Base-by-base conservation (phyloP, 2,329 filamentous ascomycete species). In the Arthrobotrys conoides region DNA sequence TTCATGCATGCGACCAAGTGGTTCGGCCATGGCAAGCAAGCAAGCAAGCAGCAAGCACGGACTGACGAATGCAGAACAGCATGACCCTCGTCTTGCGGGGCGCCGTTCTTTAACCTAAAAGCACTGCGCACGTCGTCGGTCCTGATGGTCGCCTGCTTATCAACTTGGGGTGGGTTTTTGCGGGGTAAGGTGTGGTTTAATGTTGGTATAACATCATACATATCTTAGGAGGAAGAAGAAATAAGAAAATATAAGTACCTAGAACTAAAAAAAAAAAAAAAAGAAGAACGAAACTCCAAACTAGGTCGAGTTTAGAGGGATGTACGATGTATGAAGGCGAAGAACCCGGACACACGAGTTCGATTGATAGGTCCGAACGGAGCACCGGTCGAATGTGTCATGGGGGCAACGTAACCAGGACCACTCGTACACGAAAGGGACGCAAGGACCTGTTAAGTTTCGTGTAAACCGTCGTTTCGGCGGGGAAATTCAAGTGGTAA, bases 271-370 rank as follows among this genome's bases (percentile, higher is more conserved):
- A n/a, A 59, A 24, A 22, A 61, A 27, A 41, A 41, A 41, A 41
- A 41, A 14, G 38, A 16, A 41, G 16, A 41, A 41, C 1, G 38
- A 16, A n/a, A 12, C 12, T 38, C 22, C 27, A 30, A 36, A 71
- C 24, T 30, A 59, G 36, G 53, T 59, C 18, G 53, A 38, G 53
- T 59, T 59, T 59, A 59, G 53, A 38, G 33, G 53, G 53, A 57
- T 38, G 55, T 41, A 44, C 24, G 65, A 41, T 49, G 71, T 66
- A 44, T 61, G 33, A 61, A 76, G 66, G 66, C 72, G 66, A 76
- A 68, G 72, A 71, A 76, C 72, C 65, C 66, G 66, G 72, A 65
- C 71, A 71, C 72, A 76, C 72, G 72, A 76, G 66, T 55, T 46
- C 65, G 20, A 70, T 51, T 76, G 72, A 76, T 76, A 76, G 72